Evolutionary conservation across 1,139 yeast genomes (phyloP).

Genomic region (Geotrichum carabidarum): DNA sequence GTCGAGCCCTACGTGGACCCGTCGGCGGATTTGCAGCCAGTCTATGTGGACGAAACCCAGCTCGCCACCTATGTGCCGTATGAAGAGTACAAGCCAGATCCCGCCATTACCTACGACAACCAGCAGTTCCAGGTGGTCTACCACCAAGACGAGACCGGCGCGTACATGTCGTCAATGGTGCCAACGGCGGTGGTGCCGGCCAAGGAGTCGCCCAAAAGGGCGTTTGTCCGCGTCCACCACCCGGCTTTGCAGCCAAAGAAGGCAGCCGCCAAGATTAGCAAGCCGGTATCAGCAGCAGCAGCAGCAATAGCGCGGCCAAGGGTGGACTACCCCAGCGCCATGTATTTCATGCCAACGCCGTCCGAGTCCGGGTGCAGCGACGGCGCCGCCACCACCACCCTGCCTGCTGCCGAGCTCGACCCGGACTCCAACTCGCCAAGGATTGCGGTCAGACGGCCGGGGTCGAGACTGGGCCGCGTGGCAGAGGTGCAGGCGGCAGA

Average conservation of each 20-base stretch:
- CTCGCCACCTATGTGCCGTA: no score
- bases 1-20: conserved; percentile 10
- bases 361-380: conserved; percentile 31
- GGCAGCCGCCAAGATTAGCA: background rate
- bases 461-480: no score
- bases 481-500: no score
- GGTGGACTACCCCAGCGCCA: conserved; percentile 9
- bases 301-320: background rate
- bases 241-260: background rate
- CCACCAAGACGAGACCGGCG: conserved; percentile 17
- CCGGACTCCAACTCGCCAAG: conserved; percentile 6
- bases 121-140: conserved; percentile 18
- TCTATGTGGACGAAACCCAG: background rate
- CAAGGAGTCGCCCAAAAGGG: background rate
- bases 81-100: background rate
- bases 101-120: conserved; percentile 15
- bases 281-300: conserved; percentile 1
- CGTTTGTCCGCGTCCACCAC: background rate
- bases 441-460: background rate
- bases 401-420: background rate
- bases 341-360: conserved; percentile 31
- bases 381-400: background rate
- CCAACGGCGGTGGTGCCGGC: background rate
- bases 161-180: conserved; percentile 13
- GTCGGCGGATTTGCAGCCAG: background rate